These are phyloP conservation scores for Trametes cinnabarina DNA, from an alignment of 768 basidiomycete species.

Conservation along the genomic window DNA sequence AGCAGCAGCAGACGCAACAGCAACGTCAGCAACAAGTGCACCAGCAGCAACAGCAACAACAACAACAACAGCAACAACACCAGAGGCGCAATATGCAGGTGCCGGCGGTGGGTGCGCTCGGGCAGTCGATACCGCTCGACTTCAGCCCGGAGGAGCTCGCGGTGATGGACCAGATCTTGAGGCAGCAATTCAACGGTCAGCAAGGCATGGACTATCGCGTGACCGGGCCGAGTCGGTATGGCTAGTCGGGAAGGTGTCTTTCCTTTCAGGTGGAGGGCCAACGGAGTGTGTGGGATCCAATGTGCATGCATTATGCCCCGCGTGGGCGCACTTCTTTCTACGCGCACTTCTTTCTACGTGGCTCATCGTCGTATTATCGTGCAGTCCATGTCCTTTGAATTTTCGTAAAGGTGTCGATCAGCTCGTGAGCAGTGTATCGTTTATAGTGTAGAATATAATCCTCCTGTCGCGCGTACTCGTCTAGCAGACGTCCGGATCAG, in stretches of 20 bases:
- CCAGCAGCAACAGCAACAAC: not conserved
- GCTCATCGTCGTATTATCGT: slow-evolving; percentile 1
- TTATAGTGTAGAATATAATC: slow-evolving; percentile 13
- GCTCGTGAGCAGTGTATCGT: slow-evolving; percentile 7
- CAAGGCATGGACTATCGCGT: slow-evolving; percentile 8
- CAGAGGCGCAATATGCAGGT: not conserved
- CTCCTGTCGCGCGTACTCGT: not conserved
- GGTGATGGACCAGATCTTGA: slow-evolving; percentile 28
- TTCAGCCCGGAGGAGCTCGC: slow-evolving; percentile 28
- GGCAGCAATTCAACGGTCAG: slow-evolving; percentile 20
- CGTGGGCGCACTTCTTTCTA: no score
- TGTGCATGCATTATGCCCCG: no score
- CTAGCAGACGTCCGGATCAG: not conserved
- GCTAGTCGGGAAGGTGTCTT: not conserved
- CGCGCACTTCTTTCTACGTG: not conserved
- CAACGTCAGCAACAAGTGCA: not conserved
- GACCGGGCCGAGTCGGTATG: slow-evolving; percentile 6
- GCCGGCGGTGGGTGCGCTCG: slow-evolving; percentile 2
- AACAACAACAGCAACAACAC: not conserved
- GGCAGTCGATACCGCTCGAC: slow-evolving; percentile 21
- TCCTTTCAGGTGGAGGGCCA: not conserved
- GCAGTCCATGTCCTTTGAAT: not conserved
- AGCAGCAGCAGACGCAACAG: not conserved
- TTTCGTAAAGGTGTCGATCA: not conserved
- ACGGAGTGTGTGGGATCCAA: not conserved